phyloP scores from a whole-genome alignment of 148 eudicot species.

The Amaranthus palmeri region DNA sequence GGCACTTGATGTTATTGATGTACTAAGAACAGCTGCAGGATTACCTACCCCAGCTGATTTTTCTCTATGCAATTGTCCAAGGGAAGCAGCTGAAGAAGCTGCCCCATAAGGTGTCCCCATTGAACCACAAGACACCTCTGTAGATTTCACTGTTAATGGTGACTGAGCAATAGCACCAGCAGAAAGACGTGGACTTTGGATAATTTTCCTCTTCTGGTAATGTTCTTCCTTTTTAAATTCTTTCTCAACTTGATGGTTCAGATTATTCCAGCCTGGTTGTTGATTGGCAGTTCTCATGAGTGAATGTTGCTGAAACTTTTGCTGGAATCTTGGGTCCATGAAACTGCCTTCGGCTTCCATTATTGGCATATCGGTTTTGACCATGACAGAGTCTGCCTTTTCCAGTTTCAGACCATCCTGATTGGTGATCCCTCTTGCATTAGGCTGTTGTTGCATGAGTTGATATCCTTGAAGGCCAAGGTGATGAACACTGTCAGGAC shows the following conservation, averaged over 20 bases:
- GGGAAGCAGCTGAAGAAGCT: constrained; percentile 50
- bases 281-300: constrained; percentile 49
- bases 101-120: constrained; percentile 63
- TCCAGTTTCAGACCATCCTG: constrained; percentile 57
- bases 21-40: constrained; percentile 51
- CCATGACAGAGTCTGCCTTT: constrained; percentile 40
- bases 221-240: constrained; percentile 70
- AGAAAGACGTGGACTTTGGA: constrained; percentile 80
- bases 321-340: constrained; percentile 54
- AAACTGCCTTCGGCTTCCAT: constrained; percentile 45
- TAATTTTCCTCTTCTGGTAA: constrained; percentile 53
- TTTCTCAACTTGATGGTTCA: constrained; percentile 53
- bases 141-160: constrained; percentile 66
- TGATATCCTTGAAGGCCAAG: constrained; percentile 49
- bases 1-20: constrained; percentile 66
- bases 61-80: constrained; percentile 62
- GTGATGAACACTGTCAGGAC: constrained; percentile 52
- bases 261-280: constrained; percentile 58
- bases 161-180: constrained; percentile 72
- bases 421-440: constrained; percentile 47
- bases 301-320: constrained; percentile 50
- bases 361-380: constrained; percentile 44
- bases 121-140: constrained; percentile 78
- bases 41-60: constrained; percentile 52
- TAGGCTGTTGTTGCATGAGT: constrained; percentile 53